phyloP scores from a whole-genome alignment of 176 grass and related monocot genomes.

The Phoenix dactylifera region DNA sequence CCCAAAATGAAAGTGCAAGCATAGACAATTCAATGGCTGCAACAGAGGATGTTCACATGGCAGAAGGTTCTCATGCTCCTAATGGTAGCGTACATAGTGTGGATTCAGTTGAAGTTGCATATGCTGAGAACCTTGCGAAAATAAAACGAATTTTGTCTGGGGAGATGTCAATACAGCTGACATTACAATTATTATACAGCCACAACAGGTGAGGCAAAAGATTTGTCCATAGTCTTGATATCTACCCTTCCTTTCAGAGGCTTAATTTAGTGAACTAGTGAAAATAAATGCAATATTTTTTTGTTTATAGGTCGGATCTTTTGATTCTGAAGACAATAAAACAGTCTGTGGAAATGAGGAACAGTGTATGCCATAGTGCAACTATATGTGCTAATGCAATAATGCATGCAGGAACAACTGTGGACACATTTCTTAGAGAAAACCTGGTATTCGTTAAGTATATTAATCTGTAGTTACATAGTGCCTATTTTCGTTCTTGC shows the following conservation, averaged over 20 bases:
- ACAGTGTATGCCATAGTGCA: conserved; percentile 98
- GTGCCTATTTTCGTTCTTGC: too few species aligned
- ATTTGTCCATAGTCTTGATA: conserved; percentile 1
- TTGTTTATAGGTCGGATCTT: conserved; percentile 68
- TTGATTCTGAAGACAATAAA: conserved; percentile 99
- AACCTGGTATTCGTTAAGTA: conserved; percentile 49
- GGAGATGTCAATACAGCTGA: conserved; percentile 86
- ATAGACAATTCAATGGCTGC: conserved; percentile 24
- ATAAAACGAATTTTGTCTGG: conserved; percentile 96
- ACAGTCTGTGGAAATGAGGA: conserved; percentile 99
- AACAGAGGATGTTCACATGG: conserved; percentile 79
- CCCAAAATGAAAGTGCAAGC: conserved; percentile 29
- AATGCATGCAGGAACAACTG: conserved; percentile 99
- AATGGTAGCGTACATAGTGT: conserved; percentile 46
- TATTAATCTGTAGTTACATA: too few species aligned
- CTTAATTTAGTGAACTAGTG: too few species aligned
- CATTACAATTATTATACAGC: conserved; percentile 92
- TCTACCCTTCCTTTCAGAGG: too few species aligned
- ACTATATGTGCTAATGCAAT: conserved; percentile 97
- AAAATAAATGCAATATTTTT: conserved; percentile 7
- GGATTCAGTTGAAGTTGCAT: conserved; percentile 49
- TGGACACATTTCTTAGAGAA: conserved; percentile 98
- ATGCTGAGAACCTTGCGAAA: conserved; percentile 60
- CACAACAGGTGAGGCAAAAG: conserved; percentile 59
- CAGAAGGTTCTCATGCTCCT: conserved; percentile 36